These are phyloP conservation scores for Meira miltonrushii DNA, from an alignment of 1,284 basidiomycete species.

Conservation along the genomic window DNA sequence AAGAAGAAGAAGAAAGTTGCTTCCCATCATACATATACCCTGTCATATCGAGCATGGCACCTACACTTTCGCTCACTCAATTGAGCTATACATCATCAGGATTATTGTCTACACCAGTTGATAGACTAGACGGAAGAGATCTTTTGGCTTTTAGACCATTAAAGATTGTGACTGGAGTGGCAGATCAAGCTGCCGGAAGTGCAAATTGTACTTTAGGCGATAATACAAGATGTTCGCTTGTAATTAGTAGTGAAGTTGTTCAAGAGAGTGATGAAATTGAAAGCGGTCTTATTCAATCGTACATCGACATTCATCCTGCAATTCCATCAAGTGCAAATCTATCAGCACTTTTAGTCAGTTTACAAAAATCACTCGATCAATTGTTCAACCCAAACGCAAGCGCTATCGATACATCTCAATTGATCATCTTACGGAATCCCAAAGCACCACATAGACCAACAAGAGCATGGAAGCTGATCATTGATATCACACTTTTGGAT, in stretches of 20 bases:
- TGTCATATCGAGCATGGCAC: constrained; percentile 6
- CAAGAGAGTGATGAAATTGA: neutral
- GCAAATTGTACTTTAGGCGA: constrained; percentile 30
- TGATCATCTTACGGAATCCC: neutral
- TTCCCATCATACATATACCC: too few species aligned
- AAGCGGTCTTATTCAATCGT: neutral
- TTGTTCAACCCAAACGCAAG: neutral
- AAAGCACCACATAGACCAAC: neutral
- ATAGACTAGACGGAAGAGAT: constrained; percentile 32
- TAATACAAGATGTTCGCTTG: constrained; percentile 42
- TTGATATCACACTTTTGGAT: constrained; percentile 39
- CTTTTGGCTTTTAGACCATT: constrained; percentile 36
- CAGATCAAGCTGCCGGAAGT: constrained; percentile 39
- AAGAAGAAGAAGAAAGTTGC: too few species aligned
- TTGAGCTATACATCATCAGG: constrained; percentile 39
- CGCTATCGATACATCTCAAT: neutral
- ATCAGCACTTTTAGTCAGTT: constrained; percentile 8
- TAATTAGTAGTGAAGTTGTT: constrained; percentile 40
- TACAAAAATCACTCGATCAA: neutral
- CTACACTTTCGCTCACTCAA: constrained; percentile 40
- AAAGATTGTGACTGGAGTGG: constrained; percentile 24
- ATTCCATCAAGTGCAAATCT: constrained; percentile 6
- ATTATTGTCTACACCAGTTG: constrained; percentile 29
- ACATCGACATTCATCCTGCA: neutral
- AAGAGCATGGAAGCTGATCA: constrained; percentile 35